Evolutionary conservation across 768 basidiomycete species (phyloP).

Genomic region (Trametes coccinea): DNA sequence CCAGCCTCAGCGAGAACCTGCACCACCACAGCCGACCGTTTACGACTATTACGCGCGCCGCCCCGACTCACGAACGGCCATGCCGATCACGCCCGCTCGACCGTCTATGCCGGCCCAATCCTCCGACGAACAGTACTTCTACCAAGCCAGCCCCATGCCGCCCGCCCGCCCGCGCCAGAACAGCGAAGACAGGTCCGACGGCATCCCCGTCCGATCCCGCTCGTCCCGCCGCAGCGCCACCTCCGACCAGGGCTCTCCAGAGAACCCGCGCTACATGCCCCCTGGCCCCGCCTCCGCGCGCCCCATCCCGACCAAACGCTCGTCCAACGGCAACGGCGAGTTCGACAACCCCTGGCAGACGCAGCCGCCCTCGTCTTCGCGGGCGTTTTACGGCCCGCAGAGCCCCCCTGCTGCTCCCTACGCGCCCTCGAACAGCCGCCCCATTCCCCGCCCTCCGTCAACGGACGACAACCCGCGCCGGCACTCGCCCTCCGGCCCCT

Average conservation of each 20-base stretch:
- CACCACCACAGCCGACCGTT: neutral
- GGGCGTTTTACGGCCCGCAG: constrained; percentile 12
- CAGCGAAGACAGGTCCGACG: constrained; percentile 9
- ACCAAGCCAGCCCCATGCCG: constrained; percentile 6
- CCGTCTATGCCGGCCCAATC: constrained; percentile 4
- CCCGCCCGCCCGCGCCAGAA: constrained; percentile 6
- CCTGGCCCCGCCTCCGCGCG: constrained; percentile 9
- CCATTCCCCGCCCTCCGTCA: constrained; percentile 11
- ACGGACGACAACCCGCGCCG: constrained; percentile 16
- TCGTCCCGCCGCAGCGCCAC: constrained; percentile 15
- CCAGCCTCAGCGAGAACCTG: neutral
- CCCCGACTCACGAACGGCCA: constrained; percentile 12
- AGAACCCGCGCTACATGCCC: constrained; percentile 14
- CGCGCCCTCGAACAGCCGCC: constrained; percentile 9
- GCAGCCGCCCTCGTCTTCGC: constrained; percentile 3
- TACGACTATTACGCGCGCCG: constrained; percentile 15
- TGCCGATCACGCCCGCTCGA: constrained; percentile 17
- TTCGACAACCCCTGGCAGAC: neutral
- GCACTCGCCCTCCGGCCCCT: constrained; percentile 10
- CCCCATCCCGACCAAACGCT: constrained; percentile 18
- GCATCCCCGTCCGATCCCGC: constrained; percentile 18
- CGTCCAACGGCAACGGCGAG: constrained; percentile 11
- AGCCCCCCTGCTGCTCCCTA: neutral
- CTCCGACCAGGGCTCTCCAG: constrained; percentile 22
- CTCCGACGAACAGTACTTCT: constrained; percentile 15